A percentile compares a stretch with the other conserved stretches of the same genome.
Conservation (phyloP, 352 stramenopile genomes). For the Pythium coloratum region DNA sequence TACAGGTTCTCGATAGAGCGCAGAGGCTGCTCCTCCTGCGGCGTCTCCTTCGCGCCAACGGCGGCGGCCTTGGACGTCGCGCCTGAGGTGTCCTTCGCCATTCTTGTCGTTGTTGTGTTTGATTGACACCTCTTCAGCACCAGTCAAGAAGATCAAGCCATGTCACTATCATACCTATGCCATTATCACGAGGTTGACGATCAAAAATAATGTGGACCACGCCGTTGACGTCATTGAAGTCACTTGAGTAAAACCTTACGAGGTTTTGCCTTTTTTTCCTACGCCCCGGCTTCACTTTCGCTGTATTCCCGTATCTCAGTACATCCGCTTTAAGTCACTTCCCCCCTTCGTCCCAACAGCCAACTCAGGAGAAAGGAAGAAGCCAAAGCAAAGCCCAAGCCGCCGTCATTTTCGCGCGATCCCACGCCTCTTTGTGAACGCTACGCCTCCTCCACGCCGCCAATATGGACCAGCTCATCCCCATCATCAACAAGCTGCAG, state of each 20-base stretch:
- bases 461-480: constrained; percentile 99
- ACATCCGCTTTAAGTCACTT: constrained; percentile 10
- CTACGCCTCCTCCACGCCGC: neutral
- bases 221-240: constrained; percentile 13
- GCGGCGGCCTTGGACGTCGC: neutral
- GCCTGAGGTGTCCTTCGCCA: constrained; percentile 7
- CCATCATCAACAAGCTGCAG: constrained; percentile 99
- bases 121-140: constrained; percentile 12
- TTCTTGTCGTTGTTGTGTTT: constrained; percentile 6
- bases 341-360: constrained; percentile 2
- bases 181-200: neutral
- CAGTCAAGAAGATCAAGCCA: constrained; percentile 26
- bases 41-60: neutral
- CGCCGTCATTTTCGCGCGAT: neutral
- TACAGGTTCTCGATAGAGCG: constrained; percentile 58
- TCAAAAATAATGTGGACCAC: constrained; percentile 1
- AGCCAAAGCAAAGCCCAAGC: neutral
- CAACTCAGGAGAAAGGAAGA: constrained; percentile 1
- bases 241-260: constrained; percentile 20
- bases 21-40: constrained; percentile 11
- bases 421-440: constrained; percentile 5
- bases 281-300: constrained; percentile 8
- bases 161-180: constrained; percentile 21
- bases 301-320: constrained; percentile 7
- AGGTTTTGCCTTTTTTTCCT: constrained; percentile 6